Percentiles rank a stretch among this genome's conserved stretches.
Evolutionary conservation across 768 basidiomycete genomes (phyloP).

Genomic region (Hypholoma sublateritium): DNA sequence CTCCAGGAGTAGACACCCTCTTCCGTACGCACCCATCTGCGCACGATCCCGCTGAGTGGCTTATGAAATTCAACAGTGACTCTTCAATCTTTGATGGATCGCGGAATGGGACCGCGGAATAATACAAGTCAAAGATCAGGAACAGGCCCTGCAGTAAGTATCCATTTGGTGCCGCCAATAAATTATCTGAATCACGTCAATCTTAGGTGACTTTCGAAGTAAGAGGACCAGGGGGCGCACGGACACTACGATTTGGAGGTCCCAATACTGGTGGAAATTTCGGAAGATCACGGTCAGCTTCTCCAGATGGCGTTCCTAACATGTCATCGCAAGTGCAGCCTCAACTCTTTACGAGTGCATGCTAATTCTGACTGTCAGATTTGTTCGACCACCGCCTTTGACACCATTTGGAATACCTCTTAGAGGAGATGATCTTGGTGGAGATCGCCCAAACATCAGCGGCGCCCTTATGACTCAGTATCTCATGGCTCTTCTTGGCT

Average conservation of each 20-base stretch:
- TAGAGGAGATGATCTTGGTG: conserved; percentile 19
- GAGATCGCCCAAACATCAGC: conserved; percentile 41
- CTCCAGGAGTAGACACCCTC: conserved; percentile 45
- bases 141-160: conserved; percentile 17
- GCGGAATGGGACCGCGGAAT: conserved; percentile 26
- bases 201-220: conserved; percentile 27
- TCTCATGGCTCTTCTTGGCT: conserved; percentile 59
- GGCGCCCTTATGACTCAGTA: conserved; percentile 74
- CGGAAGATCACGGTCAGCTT: conserved; percentile 15
- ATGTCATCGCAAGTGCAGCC: conserved; percentile 50
- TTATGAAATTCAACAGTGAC: conserved; percentile 23
- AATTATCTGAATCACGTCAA: neutral
- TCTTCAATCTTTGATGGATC: conserved; percentile 37
- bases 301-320: conserved; percentile 33
- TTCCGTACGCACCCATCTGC: conserved; percentile 39
- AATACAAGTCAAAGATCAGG: conserved; percentile 10
- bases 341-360: neutral
- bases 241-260: conserved; percentile 29
- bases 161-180: neutral
- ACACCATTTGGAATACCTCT: conserved; percentile 16
- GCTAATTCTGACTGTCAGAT: conserved; percentile 34
- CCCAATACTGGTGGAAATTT: conserved; percentile 15
- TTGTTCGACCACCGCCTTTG: conserved; percentile 15
- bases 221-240: conserved; percentile 21
- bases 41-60: neutral